Conservation (phyloP, 148 eudicot species). For the Salicornia ramosissima region DNA sequence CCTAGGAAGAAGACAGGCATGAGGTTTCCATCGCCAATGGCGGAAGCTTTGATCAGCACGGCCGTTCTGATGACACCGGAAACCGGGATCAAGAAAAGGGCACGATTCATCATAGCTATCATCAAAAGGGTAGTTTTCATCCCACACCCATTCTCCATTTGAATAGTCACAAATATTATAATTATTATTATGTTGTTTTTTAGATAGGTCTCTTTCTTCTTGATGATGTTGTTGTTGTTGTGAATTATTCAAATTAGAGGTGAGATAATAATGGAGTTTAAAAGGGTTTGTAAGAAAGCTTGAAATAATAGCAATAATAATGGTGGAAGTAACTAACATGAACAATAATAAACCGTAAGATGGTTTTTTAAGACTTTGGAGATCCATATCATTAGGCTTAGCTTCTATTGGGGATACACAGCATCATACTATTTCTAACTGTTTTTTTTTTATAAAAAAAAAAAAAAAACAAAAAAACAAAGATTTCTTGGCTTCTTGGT, state of each 20-base stretch:
- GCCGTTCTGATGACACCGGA: constrained; percentile 60
- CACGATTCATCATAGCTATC: constrained; percentile 51
- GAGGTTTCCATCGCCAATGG: constrained; percentile 80
- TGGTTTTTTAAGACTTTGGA: constrained; percentile 32
- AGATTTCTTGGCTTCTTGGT: too few relatives aligned
- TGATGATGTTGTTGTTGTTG: not conserved
- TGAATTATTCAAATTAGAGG: not conserved
- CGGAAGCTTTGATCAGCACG: constrained; percentile 45
- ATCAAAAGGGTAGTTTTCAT: constrained; percentile 25
- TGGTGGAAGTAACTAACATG: constrained; percentile 20
- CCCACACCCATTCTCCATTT: constrained; percentile 65
- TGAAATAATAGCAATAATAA: constrained; percentile 19
- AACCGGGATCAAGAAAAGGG: constrained; percentile 68
- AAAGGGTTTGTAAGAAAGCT: constrained; percentile 21
- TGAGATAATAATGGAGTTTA: constrained; percentile 19
- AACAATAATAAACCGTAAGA: constrained; percentile 20
- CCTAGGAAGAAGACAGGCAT: constrained; percentile 65
- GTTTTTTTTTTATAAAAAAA: too few relatives aligned
- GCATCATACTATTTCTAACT: too few relatives aligned
- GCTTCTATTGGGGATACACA: too few relatives aligned
- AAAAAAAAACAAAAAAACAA: too few relatives aligned
- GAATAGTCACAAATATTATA: constrained; percentile 45
- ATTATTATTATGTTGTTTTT: too few relatives aligned
- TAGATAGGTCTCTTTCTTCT: too few relatives aligned
- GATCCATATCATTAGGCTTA: constrained; percentile 48